Conservation (phyloP, 495 filamentous ascomycete genomes). For the Annulohypoxylon maeteangense region DNA sequence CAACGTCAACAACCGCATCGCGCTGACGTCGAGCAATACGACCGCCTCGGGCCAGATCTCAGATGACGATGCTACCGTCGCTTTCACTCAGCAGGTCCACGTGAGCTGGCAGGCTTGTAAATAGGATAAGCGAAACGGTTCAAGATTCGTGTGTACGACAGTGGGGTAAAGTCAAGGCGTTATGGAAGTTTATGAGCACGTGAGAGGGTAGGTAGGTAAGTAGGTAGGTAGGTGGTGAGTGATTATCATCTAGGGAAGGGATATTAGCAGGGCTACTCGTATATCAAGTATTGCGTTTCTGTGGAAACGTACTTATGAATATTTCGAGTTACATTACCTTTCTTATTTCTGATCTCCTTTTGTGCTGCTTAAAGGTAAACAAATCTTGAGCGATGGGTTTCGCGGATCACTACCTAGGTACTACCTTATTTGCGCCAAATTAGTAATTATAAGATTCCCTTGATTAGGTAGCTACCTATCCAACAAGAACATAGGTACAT, state of each 20-base stretch:
- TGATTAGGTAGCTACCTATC: too few species aligned
- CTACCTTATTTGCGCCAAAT: too few species aligned
- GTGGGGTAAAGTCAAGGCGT: background rate
- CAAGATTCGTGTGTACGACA: background rate
- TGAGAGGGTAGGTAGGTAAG: background rate
- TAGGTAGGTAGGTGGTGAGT: background rate
- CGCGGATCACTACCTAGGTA: too few species aligned
- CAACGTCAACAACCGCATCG: slow-evolving; percentile 70
- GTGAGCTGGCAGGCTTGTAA: slow-evolving; percentile 62
- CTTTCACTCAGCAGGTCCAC: slow-evolving; percentile 66
- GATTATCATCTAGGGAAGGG: background rate
- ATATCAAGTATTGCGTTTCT: background rate
- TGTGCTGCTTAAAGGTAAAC: too few species aligned
- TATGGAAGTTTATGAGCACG: background rate
- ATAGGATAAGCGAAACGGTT: slow-evolving; percentile 5
- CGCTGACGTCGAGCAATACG: slow-evolving; percentile 57
- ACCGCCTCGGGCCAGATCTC: slow-evolving; percentile 61
- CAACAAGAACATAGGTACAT: background rate
- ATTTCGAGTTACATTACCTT: background rate
- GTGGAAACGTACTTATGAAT: background rate
- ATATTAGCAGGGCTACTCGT: background rate
- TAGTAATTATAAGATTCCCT: too few species aligned
- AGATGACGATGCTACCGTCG: slow-evolving; percentile 66
- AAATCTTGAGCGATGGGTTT: too few species aligned
- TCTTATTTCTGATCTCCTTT: background rate